Conservation (phyloP, 2,329 filamentous ascomycete genomes). For the Verticillium dahliae region DNA sequence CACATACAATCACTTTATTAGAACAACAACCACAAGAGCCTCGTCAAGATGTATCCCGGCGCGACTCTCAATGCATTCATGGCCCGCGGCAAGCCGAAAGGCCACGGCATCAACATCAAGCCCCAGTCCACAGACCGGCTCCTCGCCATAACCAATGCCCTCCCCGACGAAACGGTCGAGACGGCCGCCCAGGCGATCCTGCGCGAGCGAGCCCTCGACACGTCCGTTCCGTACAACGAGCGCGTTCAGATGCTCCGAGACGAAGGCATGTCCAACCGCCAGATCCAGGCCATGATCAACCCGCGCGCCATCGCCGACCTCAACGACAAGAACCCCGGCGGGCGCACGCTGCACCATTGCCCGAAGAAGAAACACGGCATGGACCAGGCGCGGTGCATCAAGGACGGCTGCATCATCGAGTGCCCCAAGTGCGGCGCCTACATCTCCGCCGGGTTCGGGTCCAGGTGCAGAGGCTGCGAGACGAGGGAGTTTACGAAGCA, state of each 20-base stretch:
- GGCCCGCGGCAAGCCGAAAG: neutral
- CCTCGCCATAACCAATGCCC: neutral
- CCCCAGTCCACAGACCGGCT: neutral
- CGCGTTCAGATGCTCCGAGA: neutral
- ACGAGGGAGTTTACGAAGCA: neutral
- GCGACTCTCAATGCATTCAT: neutral
- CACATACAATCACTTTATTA: neutral
- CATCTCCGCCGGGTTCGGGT: neutral
- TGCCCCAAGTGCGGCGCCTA: neutral
- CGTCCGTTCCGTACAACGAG: neutral
- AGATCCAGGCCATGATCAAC: neutral
- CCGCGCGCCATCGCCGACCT: neutral
- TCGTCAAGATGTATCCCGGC: neutral
- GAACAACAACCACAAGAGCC: neutral
- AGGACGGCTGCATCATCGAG: neutral
- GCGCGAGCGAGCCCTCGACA: neutral
- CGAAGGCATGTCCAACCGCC: neutral
- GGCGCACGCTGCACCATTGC: slow-evolving; percentile 3
- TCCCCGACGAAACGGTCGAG: neutral
- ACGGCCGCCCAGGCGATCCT: neutral
- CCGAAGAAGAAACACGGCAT: neutral
- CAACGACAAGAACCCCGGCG: neutral
- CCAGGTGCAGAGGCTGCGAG: slow-evolving; percentile 1
- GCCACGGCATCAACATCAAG: neutral
- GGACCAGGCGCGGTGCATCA: neutral